Evolutionary conservation across 2,329 filamentous ascomycete genomes (phyloP).

Genomic region (Thelonectria rubi): DNA sequence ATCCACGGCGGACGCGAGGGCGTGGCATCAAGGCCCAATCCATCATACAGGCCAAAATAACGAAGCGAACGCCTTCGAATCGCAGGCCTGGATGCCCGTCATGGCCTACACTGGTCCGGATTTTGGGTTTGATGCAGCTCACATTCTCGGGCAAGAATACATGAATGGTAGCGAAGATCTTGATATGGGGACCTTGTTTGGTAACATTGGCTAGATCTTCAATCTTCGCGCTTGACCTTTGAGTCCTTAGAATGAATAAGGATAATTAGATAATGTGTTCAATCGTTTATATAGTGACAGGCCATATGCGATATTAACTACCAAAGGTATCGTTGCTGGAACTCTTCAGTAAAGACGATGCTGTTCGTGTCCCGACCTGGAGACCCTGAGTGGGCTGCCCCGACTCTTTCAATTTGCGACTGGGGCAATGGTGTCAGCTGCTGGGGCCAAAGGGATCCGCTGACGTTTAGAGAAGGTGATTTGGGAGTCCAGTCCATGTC

Average conservation of each 20-base stretch:
- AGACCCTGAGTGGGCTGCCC: not conserved
- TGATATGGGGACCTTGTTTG: conserved; percentile 9
- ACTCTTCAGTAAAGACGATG: conserved; percentile 3
- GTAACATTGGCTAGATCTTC: conserved; percentile 2
- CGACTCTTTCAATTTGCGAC: not conserved
- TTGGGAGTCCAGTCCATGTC: not conserved
- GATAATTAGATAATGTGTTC: no score
- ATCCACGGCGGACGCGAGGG: not conserved
- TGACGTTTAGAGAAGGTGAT: not conserved
- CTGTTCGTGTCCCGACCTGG: not conserved
- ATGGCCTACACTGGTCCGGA: conserved; percentile 22
- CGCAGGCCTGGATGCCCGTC: conserved; percentile 10
- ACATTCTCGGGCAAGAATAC: conserved; percentile 7
- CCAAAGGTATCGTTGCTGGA: conserved; percentile 8
- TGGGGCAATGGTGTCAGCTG: not conserved
- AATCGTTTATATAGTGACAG: no score
- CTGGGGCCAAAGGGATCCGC: not conserved
- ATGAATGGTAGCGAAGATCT: not conserved
- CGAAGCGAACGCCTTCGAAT: not conserved
- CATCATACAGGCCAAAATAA: not conserved
- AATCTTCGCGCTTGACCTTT: not conserved
- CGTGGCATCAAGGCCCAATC: conserved; percentile 1
- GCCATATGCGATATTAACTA: not conserved
- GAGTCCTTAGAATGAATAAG: not conserved
- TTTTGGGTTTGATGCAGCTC: conserved; percentile 20